Evolutionary conservation across 2,329 filamentous ascomycete genomes (phyloP).

Genomic region (Fusarium devonianum): DNA sequence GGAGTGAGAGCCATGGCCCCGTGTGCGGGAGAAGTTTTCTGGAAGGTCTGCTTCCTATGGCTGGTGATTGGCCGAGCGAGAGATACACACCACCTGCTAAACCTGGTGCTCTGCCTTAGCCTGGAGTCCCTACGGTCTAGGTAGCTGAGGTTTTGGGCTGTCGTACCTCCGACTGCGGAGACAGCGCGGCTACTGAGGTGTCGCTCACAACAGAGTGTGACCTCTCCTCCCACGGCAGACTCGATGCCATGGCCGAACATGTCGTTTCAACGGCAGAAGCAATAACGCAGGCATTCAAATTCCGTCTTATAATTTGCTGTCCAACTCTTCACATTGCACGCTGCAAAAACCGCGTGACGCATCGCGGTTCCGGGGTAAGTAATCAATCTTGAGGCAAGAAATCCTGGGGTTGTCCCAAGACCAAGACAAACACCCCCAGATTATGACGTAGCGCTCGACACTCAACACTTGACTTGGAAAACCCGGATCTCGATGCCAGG

Average conservation of each 20-base stretch:
- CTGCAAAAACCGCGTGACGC: conserved; percentile 18
- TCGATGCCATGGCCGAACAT: no score
- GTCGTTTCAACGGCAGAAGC: no score
- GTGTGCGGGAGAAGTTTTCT: conserved; percentile 39
- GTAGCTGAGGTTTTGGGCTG: no score
- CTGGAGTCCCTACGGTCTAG: conserved; percentile 14
- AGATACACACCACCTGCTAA: conserved; percentile 16
- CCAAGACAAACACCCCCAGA: conserved; percentile 27
- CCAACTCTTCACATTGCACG: background rate
- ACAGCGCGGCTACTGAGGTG: conserved; percentile 6
- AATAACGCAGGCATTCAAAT: no score
- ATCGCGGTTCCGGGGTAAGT: conserved; percentile 3
- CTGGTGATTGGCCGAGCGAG: conserved; percentile 15
- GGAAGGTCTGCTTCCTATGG: conserved; percentile 23
- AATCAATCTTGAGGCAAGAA: conserved; percentile 14
- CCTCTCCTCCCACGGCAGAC: background rate
- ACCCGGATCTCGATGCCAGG: conserved; percentile 34
- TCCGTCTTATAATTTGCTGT: conserved; percentile 6
- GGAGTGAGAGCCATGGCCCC: conserved; percentile 16
- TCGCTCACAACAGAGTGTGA: background rate
- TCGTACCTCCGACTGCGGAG: conserved; percentile 13
- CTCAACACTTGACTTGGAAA: conserved; percentile 2
- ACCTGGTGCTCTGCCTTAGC: conserved; percentile 8
- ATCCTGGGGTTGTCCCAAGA: conserved; percentile 21
- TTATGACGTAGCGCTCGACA: conserved; percentile 33